These are phyloP conservation scores for Xylaria sp. DNA, from an alignment of 2,329 filamentous ascomycete species.

Conservation along the genomic window DNA sequence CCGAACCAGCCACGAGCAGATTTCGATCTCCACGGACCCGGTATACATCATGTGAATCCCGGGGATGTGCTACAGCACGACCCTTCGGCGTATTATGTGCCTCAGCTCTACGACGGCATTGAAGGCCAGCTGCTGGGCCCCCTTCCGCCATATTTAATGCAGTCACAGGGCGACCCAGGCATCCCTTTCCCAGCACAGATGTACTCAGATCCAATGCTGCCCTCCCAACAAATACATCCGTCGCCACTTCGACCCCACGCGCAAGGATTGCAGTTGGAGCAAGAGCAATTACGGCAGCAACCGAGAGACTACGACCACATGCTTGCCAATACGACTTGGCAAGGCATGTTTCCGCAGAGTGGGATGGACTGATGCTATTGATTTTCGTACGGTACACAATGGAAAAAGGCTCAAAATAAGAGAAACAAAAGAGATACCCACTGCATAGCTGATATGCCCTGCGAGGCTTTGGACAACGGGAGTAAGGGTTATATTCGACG, in stretches of 20 bases:
- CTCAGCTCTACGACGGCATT: conserved; percentile 65
- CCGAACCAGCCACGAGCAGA: conserved; percentile 76
- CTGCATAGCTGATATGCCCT: conserved; percentile 28
- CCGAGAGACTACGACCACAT: conserved; percentile 55
- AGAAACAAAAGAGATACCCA: conserved; percentile 36
- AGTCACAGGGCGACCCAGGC: conserved; percentile 51
- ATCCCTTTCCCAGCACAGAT: conserved; percentile 52
- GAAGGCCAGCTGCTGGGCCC: conserved; percentile 76
- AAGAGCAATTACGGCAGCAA: conserved; percentile 43
- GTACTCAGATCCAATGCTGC: conserved; percentile 52
- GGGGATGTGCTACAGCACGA: conserved; percentile 42
- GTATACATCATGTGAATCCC: conserved; percentile 39
- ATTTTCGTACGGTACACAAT: conserved; percentile 7
- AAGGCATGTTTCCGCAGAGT: conserved; percentile 39
- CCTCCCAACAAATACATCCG: conserved; percentile 45
- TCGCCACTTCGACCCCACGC: conserved; percentile 38
- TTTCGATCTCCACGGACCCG: conserved; percentile 48
- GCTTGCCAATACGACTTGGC: conserved; percentile 48
- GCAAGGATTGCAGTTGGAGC: conserved; percentile 34
- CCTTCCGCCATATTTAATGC: conserved; percentile 73
- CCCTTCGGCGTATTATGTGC: conserved; percentile 56
- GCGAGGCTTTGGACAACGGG: conserved; percentile 10
- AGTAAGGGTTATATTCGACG: neutral
- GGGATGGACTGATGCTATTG: conserved; percentile 35
- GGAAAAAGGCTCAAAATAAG: neutral